Base-by-base conservation (phyloP, 1,284 basidiomycete species). In the Boletus hoseneyae region DNA sequence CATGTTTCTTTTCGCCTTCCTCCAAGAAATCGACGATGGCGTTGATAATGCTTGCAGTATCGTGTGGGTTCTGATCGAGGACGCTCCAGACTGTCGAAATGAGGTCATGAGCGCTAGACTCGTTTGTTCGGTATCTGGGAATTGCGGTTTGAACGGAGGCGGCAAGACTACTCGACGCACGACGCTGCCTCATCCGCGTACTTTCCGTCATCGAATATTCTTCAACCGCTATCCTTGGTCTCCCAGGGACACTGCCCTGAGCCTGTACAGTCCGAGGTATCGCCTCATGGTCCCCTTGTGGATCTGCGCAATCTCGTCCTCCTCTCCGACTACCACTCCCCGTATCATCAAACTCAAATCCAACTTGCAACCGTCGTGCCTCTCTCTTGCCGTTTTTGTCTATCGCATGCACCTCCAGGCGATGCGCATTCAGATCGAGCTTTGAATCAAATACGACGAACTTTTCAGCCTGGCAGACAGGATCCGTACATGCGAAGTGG, bases 361-460 rank as follows among this genome's bases (percentile, higher is more conserved):
- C 85, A 3, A 91, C 81, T 49, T 87, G 79, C 9, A 99, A 73
- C 15, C 91, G 80, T 18, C 89, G 75, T 0, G 87, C 89, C 41
- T 91, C 89, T 49, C 82, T 85, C 52, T 81, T 83, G 61, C 93
- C 91, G 18, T 84, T 77, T 2, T 97, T 91, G 36, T 85, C 80
- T 4, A 81, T 82, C 11, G 85, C 88, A 60, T 98, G 96, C 60
- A 84, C 83, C 51, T 89, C 85, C n/a, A 98, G 83, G 74, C 90
- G 87, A 67, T 99, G 96, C 0, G 87, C 94, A 68, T 95, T 86
- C 42, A 97, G 83, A 64, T 98, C 97, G 32, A 99, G 73, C 35
- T 84, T 77, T 18, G 85, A 87, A 43, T 82, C 85, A 68, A 98
- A 99, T 11, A 99, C 96, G 45, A 97, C 89, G 60, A 98, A 99